Percentiles rank a stretch among this genome's conserved stretches.
Conservation (phyloP, 2,329 filamentous ascomycete species). For the Aspergillus sp. region DNA sequence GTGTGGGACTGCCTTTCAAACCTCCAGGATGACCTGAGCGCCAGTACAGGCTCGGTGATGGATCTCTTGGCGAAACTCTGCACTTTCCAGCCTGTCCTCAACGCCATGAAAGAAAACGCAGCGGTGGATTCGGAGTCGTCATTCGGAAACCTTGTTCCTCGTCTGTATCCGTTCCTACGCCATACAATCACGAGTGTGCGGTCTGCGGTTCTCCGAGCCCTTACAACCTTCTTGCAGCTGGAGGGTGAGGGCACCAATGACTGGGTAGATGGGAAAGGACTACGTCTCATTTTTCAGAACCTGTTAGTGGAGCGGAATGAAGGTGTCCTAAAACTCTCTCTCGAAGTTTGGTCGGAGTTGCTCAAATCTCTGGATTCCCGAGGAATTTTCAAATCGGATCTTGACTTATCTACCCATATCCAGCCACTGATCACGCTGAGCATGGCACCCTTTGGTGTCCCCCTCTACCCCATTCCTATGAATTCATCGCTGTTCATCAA, state of each 20-base stretch:
- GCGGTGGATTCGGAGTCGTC: slow-evolving; percentile 80
- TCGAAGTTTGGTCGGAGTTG: slow-evolving; percentile 83
- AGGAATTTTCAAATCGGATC: slow-evolving; percentile 63
- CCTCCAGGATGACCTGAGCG: slow-evolving; percentile 93
- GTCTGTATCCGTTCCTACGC: slow-evolving; percentile 91
- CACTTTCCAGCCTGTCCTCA: slow-evolving; percentile 86
- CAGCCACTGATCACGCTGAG: slow-evolving; percentile 81
- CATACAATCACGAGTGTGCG: slow-evolving; percentile 97
- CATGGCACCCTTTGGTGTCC: slow-evolving; percentile 87
- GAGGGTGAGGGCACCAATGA: slow-evolving; percentile 76
- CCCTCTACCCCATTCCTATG: slow-evolving; percentile 89
- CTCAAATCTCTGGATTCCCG: slow-evolving; percentile 65
- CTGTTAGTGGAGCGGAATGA: slow-evolving; percentile 89
- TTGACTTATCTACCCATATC: slow-evolving; percentile 73
- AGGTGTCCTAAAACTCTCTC: slow-evolving; percentile 75
- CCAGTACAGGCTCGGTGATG: slow-evolving; percentile 98
- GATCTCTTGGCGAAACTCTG: slow-evolving; percentile 94
- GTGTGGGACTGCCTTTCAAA: slow-evolving; percentile 98
- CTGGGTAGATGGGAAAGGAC: slow-evolving; percentile 87
- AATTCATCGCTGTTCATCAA: slow-evolving; percentile 86
- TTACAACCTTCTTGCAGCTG: slow-evolving; percentile 89
- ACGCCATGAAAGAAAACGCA: slow-evolving; percentile 91
- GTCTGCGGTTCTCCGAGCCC: slow-evolving; percentile 84
- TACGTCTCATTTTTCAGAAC: slow-evolving; percentile 92
- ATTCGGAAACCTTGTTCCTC: slow-evolving; percentile 87